Evolutionary conservation across 305 asterid genomes (phyloP).

Genomic region (Andrographis paniculata): DNA sequence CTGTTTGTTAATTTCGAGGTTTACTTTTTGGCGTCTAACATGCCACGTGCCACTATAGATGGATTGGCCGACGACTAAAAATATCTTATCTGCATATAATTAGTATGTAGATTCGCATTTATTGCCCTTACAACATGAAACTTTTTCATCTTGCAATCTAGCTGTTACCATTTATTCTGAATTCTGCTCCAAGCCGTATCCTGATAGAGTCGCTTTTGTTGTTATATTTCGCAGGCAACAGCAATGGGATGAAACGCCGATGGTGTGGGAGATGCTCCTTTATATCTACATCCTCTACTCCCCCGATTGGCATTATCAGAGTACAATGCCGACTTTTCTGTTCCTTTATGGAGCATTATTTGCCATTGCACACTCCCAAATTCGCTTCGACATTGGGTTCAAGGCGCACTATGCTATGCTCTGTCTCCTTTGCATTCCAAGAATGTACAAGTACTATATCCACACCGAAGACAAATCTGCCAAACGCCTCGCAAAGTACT

Average conservation of each 20-base stretch:
- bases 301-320: slow-evolving; percentile 75
- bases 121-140: no score
- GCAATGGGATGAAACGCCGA: slow-evolving; percentile 76
- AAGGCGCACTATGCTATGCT: slow-evolving; percentile 55
- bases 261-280: slow-evolving; percentile 86
- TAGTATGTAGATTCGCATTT: no score
- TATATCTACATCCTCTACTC: slow-evolving; percentile 68
- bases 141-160: no score
- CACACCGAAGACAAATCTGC: slow-evolving; percentile 48
- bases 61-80: no score
- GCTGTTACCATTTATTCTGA: no score
- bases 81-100: no score
- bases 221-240: slow-evolving; percentile 55
- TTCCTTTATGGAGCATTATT: slow-evolving; percentile 56
- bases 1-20: no score
- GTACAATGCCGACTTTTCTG: slow-evolving; percentile 70
- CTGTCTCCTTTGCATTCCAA: slow-evolving; percentile 66
- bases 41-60: no score
- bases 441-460: slow-evolving; percentile 62
- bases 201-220: no score
- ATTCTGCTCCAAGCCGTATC: not conserved
- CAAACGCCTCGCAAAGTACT: slow-evolving; percentile 48
- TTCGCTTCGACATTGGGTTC: slow-evolving; percentile 46
- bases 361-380: slow-evolving; percentile 45
- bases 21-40: no score